A percentile compares a stretch with the other conserved stretches of the same genome.
Conservation (phyloP, 1,284 basidiomycete species). For the Puccinia brachypodii region DNA sequence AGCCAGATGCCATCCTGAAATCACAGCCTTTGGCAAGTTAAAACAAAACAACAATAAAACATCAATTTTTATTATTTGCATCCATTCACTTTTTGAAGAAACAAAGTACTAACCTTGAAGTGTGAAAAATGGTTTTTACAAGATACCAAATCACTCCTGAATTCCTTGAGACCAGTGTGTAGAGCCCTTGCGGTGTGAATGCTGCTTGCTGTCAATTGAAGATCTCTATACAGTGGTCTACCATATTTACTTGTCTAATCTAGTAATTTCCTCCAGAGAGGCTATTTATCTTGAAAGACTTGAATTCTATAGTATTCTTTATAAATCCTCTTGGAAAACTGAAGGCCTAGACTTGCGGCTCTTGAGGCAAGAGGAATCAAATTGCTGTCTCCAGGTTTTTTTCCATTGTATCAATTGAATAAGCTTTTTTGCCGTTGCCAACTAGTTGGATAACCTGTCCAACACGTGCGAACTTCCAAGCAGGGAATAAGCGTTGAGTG, state of each 20-base stretch:
- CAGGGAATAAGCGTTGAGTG: neutral
- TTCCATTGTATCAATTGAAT: constrained; percentile 38
- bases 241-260: constrained; percentile 48
- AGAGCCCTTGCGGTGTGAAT: constrained; percentile 48
- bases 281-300: constrained; percentile 33
- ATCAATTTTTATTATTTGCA: too few relatives aligned
- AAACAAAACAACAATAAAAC: too few relatives aligned
- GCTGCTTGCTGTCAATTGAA: constrained; percentile 50
- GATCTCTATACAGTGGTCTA: constrained; percentile 50
- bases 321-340: constrained; percentile 47
- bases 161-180: constrained; percentile 49
- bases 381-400: constrained; percentile 50
- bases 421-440: constrained; percentile 8
- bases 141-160: constrained; percentile 48
- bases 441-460: constrained; percentile 51
- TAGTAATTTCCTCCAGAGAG: constrained; percentile 44
- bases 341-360: constrained; percentile 50
- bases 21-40: constrained; percentile 48
- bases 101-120: neutral
- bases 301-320: constrained; percentile 34
- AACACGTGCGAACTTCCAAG: constrained; percentile 52
- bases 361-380: constrained; percentile 50
- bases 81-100: neutral
- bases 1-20: constrained; percentile 52
- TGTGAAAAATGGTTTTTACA: constrained; percentile 49